Evolutionary conservation across 768 basidiomycete species (phyloP).

Genomic region (Russula griseocarnosa): DNA sequence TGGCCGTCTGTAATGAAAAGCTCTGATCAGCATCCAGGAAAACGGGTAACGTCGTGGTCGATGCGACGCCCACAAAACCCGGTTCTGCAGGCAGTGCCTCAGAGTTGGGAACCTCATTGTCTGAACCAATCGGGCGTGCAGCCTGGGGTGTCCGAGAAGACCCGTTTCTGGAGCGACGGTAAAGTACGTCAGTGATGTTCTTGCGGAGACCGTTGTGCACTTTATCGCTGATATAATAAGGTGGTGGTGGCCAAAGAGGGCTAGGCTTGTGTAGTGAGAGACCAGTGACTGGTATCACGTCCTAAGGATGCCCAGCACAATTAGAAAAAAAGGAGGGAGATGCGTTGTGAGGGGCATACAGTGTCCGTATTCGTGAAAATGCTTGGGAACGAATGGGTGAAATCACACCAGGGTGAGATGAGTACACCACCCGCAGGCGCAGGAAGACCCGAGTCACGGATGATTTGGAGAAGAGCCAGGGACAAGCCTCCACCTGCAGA

Average conservation of each 20-base stretch:
- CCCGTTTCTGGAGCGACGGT: conserved; percentile 29
- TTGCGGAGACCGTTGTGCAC: conserved; percentile 58
- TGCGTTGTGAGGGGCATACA: conserved; percentile 40
- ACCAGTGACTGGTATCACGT: conserved; percentile 74
- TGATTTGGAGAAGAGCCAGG: conserved; percentile 76
- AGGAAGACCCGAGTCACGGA: conserved; percentile 81
- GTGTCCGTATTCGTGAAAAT: conserved; percentile 80
- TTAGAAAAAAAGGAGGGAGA: not conserved
- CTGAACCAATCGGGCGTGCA: not conserved
- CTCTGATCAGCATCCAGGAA: conserved; percentile 40
- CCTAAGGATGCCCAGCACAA: conserved; percentile 41
- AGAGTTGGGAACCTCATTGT: conserved; percentile 26
- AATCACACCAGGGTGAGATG: conserved; percentile 88
- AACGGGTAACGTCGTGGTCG: conserved; percentile 42
- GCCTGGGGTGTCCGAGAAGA: not conserved
- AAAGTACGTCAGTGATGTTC: conserved; percentile 57
- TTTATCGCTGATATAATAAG: conserved; percentile 53
- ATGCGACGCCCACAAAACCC: conserved; percentile 47
- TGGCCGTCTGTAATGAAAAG: conserved; percentile 42
- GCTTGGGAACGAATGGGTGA: conserved; percentile 95
- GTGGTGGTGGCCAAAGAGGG: conserved; percentile 73
- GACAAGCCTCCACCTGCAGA: conserved; percentile 90
- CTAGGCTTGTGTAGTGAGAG: conserved; percentile 76
- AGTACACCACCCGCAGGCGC: conserved; percentile 83
- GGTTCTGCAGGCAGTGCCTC: conserved; percentile 29